Conservation (phyloP, 768 basidiomycete genomes). For the Daedaleopsis nitida region DNA sequence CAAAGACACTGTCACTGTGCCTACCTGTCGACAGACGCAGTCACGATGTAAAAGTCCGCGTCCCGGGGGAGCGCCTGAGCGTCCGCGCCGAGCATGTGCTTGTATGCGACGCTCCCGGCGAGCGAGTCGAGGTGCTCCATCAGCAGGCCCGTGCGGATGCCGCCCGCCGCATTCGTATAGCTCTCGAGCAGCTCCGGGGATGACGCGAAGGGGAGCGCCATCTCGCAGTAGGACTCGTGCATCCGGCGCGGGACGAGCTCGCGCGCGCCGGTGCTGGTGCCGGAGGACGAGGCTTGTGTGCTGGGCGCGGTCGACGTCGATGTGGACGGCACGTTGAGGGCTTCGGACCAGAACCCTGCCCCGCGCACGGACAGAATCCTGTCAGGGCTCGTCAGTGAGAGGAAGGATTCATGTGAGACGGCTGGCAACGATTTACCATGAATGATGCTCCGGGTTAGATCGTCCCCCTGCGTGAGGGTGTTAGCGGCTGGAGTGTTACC, state of each 20-base stretch:
- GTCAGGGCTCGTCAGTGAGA: slow-evolving; percentile 1
- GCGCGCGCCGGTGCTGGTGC: slow-evolving; percentile 17
- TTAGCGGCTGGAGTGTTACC: neutral
- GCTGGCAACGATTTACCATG: slow-evolving; percentile 9
- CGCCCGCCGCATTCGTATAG: slow-evolving; percentile 71
- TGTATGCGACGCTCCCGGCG: slow-evolving; percentile 84
- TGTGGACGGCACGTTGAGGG: slow-evolving; percentile 32
- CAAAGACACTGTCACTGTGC: too few relatives aligned
- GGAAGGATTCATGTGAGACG: neutral
- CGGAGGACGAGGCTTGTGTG: slow-evolving; percentile 20
- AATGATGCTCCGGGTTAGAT: slow-evolving; percentile 19
- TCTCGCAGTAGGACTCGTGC: slow-evolving; percentile 73
- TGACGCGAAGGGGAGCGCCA: slow-evolving; percentile 64
- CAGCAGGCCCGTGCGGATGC: slow-evolving; percentile 70
- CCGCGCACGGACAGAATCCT: slow-evolving; percentile 62
- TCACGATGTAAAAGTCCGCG: slow-evolving; percentile 79
- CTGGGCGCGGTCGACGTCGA: too few relatives aligned
- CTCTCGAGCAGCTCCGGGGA: slow-evolving; percentile 60
- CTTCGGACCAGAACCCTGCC: slow-evolving; percentile 58
- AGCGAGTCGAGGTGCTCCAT: slow-evolving; percentile 84
- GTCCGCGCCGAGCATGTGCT: slow-evolving; percentile 72
- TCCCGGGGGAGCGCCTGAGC: slow-evolving; percentile 59
- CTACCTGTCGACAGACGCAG: slow-evolving; percentile 83
- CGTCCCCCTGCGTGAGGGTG: slow-evolving; percentile 7
- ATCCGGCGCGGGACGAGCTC: slow-evolving; percentile 55